Evolutionary conservation across 495 filamentous ascomycete species (phyloP).

Genomic region (Entonaema liquescens): DNA sequence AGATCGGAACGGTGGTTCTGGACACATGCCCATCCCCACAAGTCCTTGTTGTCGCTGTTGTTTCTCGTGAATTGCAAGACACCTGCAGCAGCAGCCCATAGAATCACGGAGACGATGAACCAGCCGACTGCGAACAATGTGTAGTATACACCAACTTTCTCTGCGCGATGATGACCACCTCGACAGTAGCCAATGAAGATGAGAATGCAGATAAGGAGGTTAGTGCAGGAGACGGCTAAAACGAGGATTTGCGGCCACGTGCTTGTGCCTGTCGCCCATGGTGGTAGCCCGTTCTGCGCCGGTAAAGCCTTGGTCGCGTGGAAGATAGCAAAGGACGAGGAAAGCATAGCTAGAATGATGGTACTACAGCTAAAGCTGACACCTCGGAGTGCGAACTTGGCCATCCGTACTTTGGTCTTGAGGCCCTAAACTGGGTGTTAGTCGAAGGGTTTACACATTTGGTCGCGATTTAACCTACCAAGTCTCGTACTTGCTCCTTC

Average conservation of each 20-base stretch:
- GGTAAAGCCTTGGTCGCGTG: slow-evolving; percentile 78
- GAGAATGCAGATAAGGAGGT: slow-evolving; percentile 77
- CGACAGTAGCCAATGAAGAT: slow-evolving; percentile 89
- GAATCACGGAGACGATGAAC: slow-evolving; percentile 92
- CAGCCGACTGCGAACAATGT: slow-evolving; percentile 89
- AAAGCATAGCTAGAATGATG: slow-evolving; percentile 89
- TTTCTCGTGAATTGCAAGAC: slow-evolving; percentile 79
- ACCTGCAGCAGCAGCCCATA: slow-evolving; percentile 90
- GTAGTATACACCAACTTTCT: slow-evolving; percentile 94
- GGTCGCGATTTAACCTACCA: slow-evolving; percentile 66
- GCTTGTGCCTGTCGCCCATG: slow-evolving; percentile 82
- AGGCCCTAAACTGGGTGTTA: slow-evolving; percentile 72
- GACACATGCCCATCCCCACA: slow-evolving; percentile 97
- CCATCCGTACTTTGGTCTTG: slow-evolving; percentile 90
- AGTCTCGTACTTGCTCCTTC: slow-evolving; percentile 81
- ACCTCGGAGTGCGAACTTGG: slow-evolving; percentile 90
- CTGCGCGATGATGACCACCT: slow-evolving; percentile 86
- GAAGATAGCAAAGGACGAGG: slow-evolving; percentile 87
- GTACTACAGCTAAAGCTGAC: slow-evolving; percentile 97
- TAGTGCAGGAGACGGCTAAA: slow-evolving; percentile 78
- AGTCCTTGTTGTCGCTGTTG: slow-evolving; percentile 78
- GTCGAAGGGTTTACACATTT: slow-evolving; percentile 17
- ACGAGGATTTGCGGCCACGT: slow-evolving; percentile 91
- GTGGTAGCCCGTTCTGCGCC: slow-evolving; percentile 76
- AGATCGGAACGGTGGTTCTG: slow-evolving; percentile 80